Evolutionary conservation across 2,329 filamentous ascomycete species (phyloP).

Genomic region (Penicillium sp.): DNA sequence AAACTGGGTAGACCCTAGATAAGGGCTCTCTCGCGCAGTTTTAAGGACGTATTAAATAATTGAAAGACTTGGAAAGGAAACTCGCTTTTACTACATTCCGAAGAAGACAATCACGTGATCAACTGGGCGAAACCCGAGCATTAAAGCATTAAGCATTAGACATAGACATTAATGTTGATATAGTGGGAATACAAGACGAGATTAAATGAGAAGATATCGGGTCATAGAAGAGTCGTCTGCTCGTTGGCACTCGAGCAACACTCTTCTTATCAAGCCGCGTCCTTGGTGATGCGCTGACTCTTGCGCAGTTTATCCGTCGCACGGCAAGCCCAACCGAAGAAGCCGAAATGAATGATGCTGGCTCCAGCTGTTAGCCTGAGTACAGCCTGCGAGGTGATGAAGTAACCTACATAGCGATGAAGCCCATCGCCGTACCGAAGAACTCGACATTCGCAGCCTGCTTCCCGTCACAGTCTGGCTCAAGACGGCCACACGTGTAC

Average conservation of each 20-base stretch:
- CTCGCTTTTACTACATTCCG: too few species aligned
- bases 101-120: neutral
- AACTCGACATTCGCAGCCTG: constrained; percentile 12
- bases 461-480: constrained; percentile 13
- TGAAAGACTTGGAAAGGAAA: too few species aligned
- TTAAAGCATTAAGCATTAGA: neutral
- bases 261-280: neutral
- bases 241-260: neutral
- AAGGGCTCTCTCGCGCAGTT: too few species aligned
- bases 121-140: too few species aligned
- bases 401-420: constrained; percentile 14
- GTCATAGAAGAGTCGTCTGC: neutral
- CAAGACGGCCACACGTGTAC: constrained; percentile 7
- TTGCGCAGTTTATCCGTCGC: constrained; percentile 15
- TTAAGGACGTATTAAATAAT: too few species aligned
- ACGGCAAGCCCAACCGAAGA: constrained; percentile 16
- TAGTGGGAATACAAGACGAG: neutral
- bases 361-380: neutral
- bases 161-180: neutral
- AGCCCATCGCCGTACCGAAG: constrained; percentile 18
- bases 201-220: too few species aligned
- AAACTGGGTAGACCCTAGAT: too few species aligned
- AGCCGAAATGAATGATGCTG: constrained; percentile 19
- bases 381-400: neutral
- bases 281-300: neutral